These are phyloP conservation scores for Nannochloropsis oceanica DNA, from an alignment of 108 stramenopile species.

Conservation along the genomic window DNA sequence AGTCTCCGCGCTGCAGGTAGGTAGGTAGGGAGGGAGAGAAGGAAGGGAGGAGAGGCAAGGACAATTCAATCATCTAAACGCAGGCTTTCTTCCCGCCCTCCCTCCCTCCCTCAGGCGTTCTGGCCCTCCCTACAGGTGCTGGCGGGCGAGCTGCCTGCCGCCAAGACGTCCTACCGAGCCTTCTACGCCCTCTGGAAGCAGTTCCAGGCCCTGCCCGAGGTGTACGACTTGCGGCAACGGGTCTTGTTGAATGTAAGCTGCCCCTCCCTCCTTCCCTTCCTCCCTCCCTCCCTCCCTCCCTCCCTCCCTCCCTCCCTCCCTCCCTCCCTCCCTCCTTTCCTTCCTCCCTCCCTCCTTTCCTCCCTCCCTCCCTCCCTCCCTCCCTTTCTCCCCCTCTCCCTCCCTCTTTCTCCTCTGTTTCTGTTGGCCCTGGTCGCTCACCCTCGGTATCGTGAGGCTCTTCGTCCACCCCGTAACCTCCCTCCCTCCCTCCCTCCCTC, in stretches of 20 bases:
- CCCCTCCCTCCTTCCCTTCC: background rate
- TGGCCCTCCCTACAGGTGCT: constrained; percentile 41
- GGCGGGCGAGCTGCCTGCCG: constrained; percentile 9
- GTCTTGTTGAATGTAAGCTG: background rate
- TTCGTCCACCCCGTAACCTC: too few relatives aligned
- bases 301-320: background rate
- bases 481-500: too few relatives aligned
- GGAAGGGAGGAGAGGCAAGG: background rate
- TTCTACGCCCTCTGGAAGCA: constrained; percentile 27
- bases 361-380: too few relatives aligned
- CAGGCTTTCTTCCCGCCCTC: background rate
- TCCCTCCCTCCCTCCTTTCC: background rate
- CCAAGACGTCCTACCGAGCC: background rate
- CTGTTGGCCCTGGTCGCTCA: too few relatives aligned
- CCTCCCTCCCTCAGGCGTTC: constrained; percentile 28
- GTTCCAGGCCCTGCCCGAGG: constrained; percentile 38
- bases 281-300: background rate
- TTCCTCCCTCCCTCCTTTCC: too few relatives aligned
- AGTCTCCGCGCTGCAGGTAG: constrained; percentile 9
- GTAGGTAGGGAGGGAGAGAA: background rate
- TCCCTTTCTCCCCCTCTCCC: too few relatives aligned
- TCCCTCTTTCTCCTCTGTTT: too few relatives aligned
- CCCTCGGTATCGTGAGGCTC: too few relatives aligned
- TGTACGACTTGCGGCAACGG: constrained; percentile 19
- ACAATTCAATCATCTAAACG: background rate